A percentile compares a stretch with the other conserved stretches of the same genome.
These are phyloP conservation scores for Xylariaceae sp. DNA, from an alignment of 2,329 filamentous ascomycete species.

Conservation along the genomic window DNA sequence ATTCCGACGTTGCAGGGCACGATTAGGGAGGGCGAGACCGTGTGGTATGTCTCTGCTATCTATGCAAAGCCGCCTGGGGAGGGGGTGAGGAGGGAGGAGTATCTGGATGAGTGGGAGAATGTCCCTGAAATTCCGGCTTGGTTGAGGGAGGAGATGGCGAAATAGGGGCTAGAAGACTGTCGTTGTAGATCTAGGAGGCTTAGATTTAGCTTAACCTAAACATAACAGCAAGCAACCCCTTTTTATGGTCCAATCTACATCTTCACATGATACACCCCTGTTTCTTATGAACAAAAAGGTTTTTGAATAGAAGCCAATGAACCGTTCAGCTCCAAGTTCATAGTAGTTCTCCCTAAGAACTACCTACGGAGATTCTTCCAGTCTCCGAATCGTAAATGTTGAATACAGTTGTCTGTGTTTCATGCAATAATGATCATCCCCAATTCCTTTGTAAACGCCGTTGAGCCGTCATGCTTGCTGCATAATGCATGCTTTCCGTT, in stretches of 20 bases:
- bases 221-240: background rate
- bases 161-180: constrained; percentile 4
- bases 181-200: too few relatives aligned
- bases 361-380: background rate
- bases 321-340: too few relatives aligned
- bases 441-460: constrained; percentile 1
- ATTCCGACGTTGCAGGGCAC: constrained; percentile 64
- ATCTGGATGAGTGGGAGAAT: constrained; percentile 56
- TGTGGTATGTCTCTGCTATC: constrained; percentile 65
- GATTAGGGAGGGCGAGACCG: constrained; percentile 50
- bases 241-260: background rate
- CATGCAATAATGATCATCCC: background rate
- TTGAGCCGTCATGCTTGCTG: constrained; percentile 8
- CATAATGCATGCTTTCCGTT: background rate
- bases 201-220: background rate
- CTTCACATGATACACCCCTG: background rate
- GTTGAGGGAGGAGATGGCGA: constrained; percentile 49
- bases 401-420: constrained; percentile 2
- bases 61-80: constrained; percentile 61
- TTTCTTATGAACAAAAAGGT: background rate
- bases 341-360: too few relatives aligned
- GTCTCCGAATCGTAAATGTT: background rate
- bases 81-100: constrained; percentile 47
- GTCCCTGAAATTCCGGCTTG: constrained; percentile 55
- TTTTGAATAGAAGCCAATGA: too few relatives aligned